A percentile compares a stretch with the other conserved stretches of the same genome.
phyloP scores from a whole-genome alignment of 352 stramenopile genomes.

The Globisporangium emineosum region DNA sequence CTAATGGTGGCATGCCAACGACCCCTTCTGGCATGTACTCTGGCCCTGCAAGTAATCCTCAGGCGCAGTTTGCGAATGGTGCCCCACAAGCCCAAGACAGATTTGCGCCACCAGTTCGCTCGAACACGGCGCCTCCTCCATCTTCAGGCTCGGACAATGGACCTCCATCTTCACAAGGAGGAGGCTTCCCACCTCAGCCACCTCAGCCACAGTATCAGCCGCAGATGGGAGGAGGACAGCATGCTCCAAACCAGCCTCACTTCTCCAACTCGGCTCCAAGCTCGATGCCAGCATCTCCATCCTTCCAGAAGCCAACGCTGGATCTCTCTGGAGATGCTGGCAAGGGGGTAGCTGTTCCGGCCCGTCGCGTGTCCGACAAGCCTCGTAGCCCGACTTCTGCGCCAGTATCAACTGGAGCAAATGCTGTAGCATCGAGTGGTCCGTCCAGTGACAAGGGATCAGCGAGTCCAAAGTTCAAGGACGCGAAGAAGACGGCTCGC shows the following conservation, averaged over 20 bases:
- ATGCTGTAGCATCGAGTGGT: constrained; percentile 18
- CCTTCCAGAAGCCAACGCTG: constrained; percentile 39
- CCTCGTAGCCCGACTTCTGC: constrained; percentile 13
- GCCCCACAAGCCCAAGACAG: constrained; percentile 11
- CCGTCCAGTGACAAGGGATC: constrained; percentile 74
- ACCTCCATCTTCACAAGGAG: constrained; percentile 7
- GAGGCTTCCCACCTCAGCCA: background rate
- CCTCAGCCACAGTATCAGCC: constrained; percentile 30
- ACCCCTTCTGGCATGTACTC: constrained; percentile 29
- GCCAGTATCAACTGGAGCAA: background rate
- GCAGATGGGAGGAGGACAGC: constrained; percentile 5
- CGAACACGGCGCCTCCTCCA: constrained; percentile 11
- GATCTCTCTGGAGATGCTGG: constrained; percentile 45
- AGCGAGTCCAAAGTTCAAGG: constrained; percentile 63
- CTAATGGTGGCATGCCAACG: constrained; percentile 6
- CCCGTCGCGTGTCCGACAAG: constrained; percentile 11
- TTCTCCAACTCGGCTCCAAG: constrained; percentile 18
- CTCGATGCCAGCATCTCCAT: constrained; percentile 19
- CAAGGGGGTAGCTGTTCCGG: constrained; percentile 16
- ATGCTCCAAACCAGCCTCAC: constrained; percentile 8
- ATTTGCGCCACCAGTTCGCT: constrained; percentile 3
- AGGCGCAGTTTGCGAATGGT: background rate
- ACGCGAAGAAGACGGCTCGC: constrained; percentile 49
- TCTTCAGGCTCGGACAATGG: constrained; percentile 11
- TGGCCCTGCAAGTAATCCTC: constrained; percentile 20